Percentiles rank a stretch among this genome's conserved stretches.
Conservation (phyloP, 2,329 filamentous ascomycete species). For the Zymoseptoria crescenta region DNA sequence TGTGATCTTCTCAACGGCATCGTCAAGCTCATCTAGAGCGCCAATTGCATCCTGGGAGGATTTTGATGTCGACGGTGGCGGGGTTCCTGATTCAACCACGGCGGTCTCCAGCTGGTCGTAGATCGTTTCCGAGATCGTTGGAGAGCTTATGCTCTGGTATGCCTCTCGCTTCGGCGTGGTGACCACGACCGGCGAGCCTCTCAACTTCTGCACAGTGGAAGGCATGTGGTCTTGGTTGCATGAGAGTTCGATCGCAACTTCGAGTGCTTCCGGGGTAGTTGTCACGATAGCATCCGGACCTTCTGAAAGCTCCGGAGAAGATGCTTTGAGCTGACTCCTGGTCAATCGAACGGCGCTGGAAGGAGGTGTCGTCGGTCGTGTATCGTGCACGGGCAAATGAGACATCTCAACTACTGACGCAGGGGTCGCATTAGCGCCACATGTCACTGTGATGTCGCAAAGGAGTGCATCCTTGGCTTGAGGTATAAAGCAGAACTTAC, state of each 20-base stretch:
- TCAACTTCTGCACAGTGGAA: constrained; percentile 2
- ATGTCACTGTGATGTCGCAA: constrained; percentile 11
- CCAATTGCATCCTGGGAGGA: constrained; percentile 39
- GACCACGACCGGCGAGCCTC: neutral
- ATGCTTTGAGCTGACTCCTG: constrained; percentile 4
- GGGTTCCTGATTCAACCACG: constrained; percentile 15
- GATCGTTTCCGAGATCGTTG: constrained; percentile 1
- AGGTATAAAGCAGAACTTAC: neutral
- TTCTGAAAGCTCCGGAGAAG: neutral
- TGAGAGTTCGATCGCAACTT: neutral
- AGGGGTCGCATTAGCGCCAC: constrained; percentile 21
- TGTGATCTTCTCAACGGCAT: constrained; percentile 42
- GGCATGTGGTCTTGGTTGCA: constrained; percentile 7
- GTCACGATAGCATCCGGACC: neutral
- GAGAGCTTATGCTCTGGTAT: neutral
- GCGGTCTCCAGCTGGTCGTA: constrained; percentile 23
- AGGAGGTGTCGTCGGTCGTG: constrained; percentile 12
- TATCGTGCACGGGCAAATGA: constrained; percentile 14
- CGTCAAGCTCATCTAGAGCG: constrained; percentile 45
- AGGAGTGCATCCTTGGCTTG: neutral
- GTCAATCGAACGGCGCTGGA: constrained; percentile 9
- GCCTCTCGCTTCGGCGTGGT: neutral
- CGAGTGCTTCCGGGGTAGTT: neutral
- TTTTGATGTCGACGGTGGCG: constrained; percentile 7
- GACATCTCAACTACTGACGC: constrained; percentile 14